Evolutionary conservation across 371 early-diverging fungal species (phyloP).

Genomic region (Rhizopus microsporus): DNA sequence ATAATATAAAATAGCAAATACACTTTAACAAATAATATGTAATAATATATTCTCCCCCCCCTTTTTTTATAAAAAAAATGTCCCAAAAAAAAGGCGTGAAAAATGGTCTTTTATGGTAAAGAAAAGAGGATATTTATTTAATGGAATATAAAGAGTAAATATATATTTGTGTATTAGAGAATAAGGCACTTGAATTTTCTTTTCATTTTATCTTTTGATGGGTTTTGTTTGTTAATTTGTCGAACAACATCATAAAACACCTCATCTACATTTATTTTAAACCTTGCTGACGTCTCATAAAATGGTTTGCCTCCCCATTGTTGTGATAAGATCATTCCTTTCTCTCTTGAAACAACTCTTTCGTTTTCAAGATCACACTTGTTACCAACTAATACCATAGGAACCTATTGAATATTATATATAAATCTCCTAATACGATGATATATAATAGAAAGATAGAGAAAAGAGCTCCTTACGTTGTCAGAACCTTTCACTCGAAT

Average conservation of each 20-base stretch:
- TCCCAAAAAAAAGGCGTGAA: neutral
- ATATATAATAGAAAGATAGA: slow-evolving; percentile 1
- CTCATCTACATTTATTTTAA: slow-evolving; percentile 83
- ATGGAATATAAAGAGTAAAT: neutral
- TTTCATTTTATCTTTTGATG: slow-evolving; percentile 40
- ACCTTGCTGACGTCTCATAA: slow-evolving; percentile 85
- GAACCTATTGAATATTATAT: slow-evolving; percentile 57
- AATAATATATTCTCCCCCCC: too few species aligned
- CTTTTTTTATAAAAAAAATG: slow-evolving; percentile 1
- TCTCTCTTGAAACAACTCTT: slow-evolving; percentile 69
- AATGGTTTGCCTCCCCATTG: slow-evolving; percentile 77
- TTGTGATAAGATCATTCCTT: slow-evolving; percentile 63
- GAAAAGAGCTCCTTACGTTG: slow-evolving; percentile 52
- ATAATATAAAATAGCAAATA: neutral
- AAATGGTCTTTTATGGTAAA: neutral
- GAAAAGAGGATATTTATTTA: neutral
- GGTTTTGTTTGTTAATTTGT: slow-evolving; percentile 56
- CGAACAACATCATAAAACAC: slow-evolving; percentile 66
- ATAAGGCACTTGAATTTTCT: slow-evolving; percentile 44
- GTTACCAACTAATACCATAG: slow-evolving; percentile 86
- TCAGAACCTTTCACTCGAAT: slow-evolving; percentile 80
- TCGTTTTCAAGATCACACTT: slow-evolving; percentile 86
- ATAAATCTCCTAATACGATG: neutral
- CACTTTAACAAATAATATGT: too few species aligned
- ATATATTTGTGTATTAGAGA: slow-evolving; percentile 22